A percentile compares a stretch with the other conserved stretches of the same genome.
phyloP scores from a whole-genome alignment of 2,329 filamentous ascomycete species.

The Penicillium sclerotiorum region DNA sequence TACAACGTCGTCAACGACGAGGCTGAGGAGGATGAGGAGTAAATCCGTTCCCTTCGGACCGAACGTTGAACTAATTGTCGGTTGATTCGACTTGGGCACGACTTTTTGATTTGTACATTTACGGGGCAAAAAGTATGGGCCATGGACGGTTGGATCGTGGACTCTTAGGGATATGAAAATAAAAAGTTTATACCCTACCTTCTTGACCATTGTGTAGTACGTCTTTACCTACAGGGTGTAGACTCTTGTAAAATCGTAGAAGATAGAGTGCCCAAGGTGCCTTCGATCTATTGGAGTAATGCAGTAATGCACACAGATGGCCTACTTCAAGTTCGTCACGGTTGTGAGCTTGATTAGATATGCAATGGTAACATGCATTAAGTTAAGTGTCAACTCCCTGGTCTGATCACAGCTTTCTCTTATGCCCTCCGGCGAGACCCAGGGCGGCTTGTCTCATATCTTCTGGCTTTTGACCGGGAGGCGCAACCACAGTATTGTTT shows the following conservation, averaged over 20 bases:
- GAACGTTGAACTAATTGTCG: conserved; percentile 12
- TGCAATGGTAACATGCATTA: too few species aligned
- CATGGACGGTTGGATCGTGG: conserved; percentile 16
- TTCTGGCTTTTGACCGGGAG: conserved; percentile 23
- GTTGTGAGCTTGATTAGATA: too few species aligned
- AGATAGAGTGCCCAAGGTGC: too few species aligned
- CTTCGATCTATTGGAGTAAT: neutral
- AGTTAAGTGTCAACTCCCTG: too few species aligned
- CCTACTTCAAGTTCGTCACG: too few species aligned
- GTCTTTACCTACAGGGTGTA: neutral
- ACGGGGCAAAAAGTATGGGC: conserved; percentile 14
- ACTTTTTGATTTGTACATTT: conserved; percentile 16
- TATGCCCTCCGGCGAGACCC: conserved; percentile 23
- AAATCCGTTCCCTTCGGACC: conserved; percentile 52
- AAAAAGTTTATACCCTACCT: conserved; percentile 28
- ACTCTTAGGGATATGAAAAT: conserved; percentile 25
- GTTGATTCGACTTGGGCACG: conserved; percentile 17
- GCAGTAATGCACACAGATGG: too few species aligned
- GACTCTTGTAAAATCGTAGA: neutral
- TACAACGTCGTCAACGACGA: conserved; percentile 99
- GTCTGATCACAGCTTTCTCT: too few species aligned
- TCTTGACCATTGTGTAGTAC: neutral
- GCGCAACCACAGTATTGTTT: conserved; percentile 47
- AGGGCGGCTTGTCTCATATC: conserved; percentile 12
- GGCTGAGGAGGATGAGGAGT: conserved; percentile 97